Conservation (phyloP, 257 asterid genomes). For the Primulina huaijiensis region DNA sequence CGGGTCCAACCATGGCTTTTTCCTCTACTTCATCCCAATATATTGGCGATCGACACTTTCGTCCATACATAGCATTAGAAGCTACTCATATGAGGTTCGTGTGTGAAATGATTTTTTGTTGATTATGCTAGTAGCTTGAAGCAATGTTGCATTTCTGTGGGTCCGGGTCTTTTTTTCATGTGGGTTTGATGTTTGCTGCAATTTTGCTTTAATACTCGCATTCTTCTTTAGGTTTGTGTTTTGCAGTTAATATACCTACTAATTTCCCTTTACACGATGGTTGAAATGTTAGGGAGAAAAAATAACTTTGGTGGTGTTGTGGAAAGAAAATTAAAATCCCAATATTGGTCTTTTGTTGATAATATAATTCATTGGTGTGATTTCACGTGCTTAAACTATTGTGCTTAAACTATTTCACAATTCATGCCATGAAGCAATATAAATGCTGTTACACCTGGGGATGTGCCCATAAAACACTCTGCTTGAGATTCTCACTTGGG, state of each 20-base stretch:
- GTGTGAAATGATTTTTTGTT: neutral
- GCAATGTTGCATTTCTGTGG: neutral
- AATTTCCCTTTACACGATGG: neutral
- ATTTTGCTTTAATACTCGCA: neutral
- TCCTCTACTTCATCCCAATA: too few species aligned
- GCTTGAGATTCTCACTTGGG: constrained; percentile 17
- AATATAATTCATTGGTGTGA: neutral
- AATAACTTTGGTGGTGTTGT: neutral
- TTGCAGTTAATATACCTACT: neutral
- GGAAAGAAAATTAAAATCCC: constrained; percentile 4
- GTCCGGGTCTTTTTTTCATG: neutral
- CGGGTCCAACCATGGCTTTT: too few species aligned
- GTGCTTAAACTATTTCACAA: too few species aligned
- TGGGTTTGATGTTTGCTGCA: neutral
- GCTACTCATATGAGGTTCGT: constrained; percentile 67
- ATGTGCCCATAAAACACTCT: neutral
- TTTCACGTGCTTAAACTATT: neutral
- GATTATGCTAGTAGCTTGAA: neutral
- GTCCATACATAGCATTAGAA: too few species aligned
- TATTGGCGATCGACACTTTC: too few species aligned
- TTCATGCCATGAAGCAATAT: neutral
- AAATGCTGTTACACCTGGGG: neutral
- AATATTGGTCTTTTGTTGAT: neutral
- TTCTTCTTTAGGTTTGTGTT: neutral
- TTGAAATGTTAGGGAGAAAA: neutral